These are phyloP conservation scores for Udeniomyces megalosporus DNA, from an alignment of 768 basidiomycete genomes.

Conservation along the genomic window DNA sequence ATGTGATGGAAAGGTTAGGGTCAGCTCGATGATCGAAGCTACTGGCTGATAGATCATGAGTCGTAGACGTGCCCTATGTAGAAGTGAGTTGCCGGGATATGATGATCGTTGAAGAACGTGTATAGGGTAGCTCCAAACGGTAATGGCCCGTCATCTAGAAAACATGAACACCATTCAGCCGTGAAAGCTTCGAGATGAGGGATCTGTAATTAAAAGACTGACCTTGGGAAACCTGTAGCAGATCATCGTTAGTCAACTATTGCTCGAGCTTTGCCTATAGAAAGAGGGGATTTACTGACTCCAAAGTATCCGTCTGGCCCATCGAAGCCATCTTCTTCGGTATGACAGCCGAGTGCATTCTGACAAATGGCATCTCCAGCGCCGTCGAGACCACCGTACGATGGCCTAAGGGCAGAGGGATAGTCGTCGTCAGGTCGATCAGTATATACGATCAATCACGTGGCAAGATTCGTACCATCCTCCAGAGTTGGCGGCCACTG, in stretches of 20 bases:
- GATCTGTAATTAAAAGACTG: no score
- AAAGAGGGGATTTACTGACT: conserved; percentile 12
- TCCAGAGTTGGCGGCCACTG: conserved; percentile 22
- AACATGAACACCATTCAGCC: no score
- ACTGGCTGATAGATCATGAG: background rate
- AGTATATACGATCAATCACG: background rate
- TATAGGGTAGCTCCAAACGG: conserved; percentile 38
- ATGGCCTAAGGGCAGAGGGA: conserved; percentile 17
- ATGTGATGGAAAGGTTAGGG: no score
- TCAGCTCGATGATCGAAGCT: no score
- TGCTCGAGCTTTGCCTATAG: background rate
- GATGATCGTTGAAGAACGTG: conserved; percentile 47
- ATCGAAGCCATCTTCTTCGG: conserved; percentile 53
- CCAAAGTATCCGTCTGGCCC: conserved; percentile 53
- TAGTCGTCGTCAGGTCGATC: background rate
- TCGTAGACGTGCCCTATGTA: conserved; percentile 42
- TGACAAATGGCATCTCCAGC: background rate
- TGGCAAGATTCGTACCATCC: background rate
- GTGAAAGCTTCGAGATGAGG: no score
- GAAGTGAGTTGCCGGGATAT: conserved; percentile 34
- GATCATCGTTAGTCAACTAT: background rate
- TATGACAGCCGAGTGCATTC: conserved; percentile 20
- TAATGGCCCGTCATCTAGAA: conserved; percentile 75
- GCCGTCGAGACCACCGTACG: conserved; percentile 19
- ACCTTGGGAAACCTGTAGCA: conserved; percentile 38